phyloP scores from a whole-genome alignment of 108 stramenopile genomes.

The Nitzschia inconspicua region DNA sequence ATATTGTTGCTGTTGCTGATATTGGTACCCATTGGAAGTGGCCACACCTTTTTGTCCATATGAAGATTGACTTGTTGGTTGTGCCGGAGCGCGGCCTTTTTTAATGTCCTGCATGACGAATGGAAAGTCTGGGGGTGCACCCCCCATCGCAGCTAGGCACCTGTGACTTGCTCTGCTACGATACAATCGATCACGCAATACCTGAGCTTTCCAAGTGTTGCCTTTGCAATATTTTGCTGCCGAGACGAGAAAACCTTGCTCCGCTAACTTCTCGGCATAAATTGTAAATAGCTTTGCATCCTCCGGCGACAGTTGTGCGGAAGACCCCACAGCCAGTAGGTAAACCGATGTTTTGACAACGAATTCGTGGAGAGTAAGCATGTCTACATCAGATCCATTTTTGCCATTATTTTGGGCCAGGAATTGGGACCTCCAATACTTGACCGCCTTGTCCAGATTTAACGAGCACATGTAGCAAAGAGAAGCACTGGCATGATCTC shows the following conservation, averaged over 20 bases:
- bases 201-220: conserved; percentile 52
- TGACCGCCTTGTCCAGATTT: conserved; percentile 78
- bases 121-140: conserved; percentile 70
- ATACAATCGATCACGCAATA: conserved; percentile 73
- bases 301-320: conserved; percentile 45
- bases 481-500: conserved; percentile 77
- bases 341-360: conserved; percentile 90
- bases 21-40: too few relatives aligned
- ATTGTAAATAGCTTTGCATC: conserved; percentile 71
- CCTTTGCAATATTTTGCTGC: conserved; percentile 80
- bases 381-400: conserved; percentile 38
- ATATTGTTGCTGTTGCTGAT: conserved; percentile 26
- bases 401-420: conserved; percentile 36
- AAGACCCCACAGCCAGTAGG: conserved; percentile 58
- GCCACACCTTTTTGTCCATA: conserved; percentile 10
- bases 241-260: conserved; percentile 83
- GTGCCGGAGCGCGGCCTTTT: conserved; percentile 10
- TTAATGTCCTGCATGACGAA: conserved; percentile 54
- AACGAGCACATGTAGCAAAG: conserved; percentile 96
- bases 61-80: not conserved
- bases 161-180: conserved; percentile 51
- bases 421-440: conserved; percentile 81
- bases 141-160: conserved; percentile 60
- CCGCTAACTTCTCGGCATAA: conserved; percentile 86
- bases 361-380: conserved; percentile 86